Base-by-base conservation (phyloP, 2,329 filamentous ascomycete genomes). In the Botrytis sinoallii region DNA sequence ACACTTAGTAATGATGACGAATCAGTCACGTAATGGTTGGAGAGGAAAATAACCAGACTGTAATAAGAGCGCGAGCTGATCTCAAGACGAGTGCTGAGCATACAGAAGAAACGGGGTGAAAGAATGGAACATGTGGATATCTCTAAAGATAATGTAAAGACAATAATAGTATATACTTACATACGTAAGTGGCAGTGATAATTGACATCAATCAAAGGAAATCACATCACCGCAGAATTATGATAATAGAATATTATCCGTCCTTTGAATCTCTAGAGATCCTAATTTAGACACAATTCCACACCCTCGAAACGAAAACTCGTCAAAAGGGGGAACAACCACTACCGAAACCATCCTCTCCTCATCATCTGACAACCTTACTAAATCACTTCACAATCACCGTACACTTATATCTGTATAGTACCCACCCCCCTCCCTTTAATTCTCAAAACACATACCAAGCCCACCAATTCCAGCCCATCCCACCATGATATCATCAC, bases 201-300 rank as follows among this genome's bases (percentile, higher is more conserved):
- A 0, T n/a, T 55, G 12, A 55, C 16, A 12, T 16, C 42, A 44
- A 44, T 1, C 42, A 44, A 44, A 18, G 42, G 42, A 52, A n/a
- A 52, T n/a, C 4, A 6, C 4, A n/a, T n/a, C 9, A 52, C 48
- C 5, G 5, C 7, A 52, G 4, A 52, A 25, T 14, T n/a, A 52
- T 6, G 22, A 52, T 6, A 0, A 25, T 14, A n/a, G 0, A 0
- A 25, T 0, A 12, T 1, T 14, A 52, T 48, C 9, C 14, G 3
- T n/a, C 10, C 10, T 5, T 25, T 6, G 4, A n/a, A 14, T 52
- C 22, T n/a, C 5, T 25, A 52, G 0, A 1, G 6, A n/a, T 5
- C 12, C 12, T 7, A 16, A 14, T 3, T n/a, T 3, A n/a, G 5
- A n/a, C 12, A n/a, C 1, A 52, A n/a, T 14, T 52, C 2, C n/a